A percentile compares a stretch with the other conserved stretches of the same genome.
Conservation (phyloP, 2,329 filamentous ascomycete genomes). For the Keithomyces neogunnii region DNA sequence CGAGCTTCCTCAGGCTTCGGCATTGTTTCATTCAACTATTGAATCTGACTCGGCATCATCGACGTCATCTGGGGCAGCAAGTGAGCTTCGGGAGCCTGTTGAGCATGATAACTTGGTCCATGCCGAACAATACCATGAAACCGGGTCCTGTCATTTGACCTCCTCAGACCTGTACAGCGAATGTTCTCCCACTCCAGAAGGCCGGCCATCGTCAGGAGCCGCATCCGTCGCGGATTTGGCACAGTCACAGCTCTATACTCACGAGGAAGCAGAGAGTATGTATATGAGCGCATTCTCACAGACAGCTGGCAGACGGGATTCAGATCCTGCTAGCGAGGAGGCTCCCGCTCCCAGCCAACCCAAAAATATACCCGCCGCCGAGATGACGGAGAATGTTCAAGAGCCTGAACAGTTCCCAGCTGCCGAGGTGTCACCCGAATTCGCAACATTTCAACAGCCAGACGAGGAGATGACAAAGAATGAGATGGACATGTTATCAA, state of each 20-base stretch:
- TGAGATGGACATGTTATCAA: neutral
- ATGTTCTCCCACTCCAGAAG: neutral
- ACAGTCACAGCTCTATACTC: constrained; percentile 63
- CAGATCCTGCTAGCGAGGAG: neutral
- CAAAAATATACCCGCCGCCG: neutral
- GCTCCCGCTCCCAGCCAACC: neutral
- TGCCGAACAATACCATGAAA: constrained; percentile 1
- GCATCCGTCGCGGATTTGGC: constrained; percentile 40
- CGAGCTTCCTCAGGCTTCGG: neutral
- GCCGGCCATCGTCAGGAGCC: neutral
- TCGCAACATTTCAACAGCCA: neutral
- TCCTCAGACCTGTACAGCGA: neutral
- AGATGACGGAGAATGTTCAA: neutral
- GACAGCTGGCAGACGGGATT: constrained; percentile 17
- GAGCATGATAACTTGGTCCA: neutral
- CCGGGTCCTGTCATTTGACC: neutral
- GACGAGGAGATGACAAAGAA: neutral
- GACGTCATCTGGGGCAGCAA: constrained; percentile 8
- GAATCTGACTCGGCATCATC: constrained; percentile 8
- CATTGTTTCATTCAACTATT: constrained; percentile 20
- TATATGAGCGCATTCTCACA: constrained; percentile 69
- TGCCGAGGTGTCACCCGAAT: neutral
- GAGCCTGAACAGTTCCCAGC: neutral
- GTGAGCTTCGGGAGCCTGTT: constrained; percentile 2
- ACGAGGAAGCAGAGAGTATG: constrained; percentile 78